Base-by-base conservation (phyloP, 176 grass and related monocot species). In the Oryza meridionalis region DNA sequence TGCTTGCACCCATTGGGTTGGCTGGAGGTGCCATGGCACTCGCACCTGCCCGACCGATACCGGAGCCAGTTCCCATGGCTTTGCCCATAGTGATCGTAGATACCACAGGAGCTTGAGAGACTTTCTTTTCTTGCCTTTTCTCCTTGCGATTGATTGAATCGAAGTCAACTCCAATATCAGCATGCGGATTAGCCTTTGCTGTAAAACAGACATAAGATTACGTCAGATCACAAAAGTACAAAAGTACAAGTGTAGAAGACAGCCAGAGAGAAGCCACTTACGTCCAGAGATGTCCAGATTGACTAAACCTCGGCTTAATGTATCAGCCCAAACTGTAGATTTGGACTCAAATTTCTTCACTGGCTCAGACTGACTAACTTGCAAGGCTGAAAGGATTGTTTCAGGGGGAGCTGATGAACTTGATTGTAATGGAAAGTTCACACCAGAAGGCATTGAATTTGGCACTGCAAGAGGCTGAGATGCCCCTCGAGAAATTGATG, bases 91-190 rank as follows among this genome's bases (percentile, higher is more conserved):
- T 92, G 19, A 88, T 58, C 12, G 96, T 99, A 77, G 96, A 94
- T 45, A 89, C 51, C 37, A 80, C 87, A 75, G 91, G 85, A 59
- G 86, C 82, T 33, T 87, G 67, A 85, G 86, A 80, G 77, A 76
- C 82, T 88, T 89, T 99, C 89, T 89, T 99, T 42, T 99, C 96
- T 68, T 92, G 83, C 59, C 89, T 88, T 81, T 90, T 99, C 33
- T 99, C 96, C 93, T 96, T 99, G 33, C 96, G 91, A 76, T 99
- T 99, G 11, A 99, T 99, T 61, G 96, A 96, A 85, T 94, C 96
- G 44, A 99, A 99, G 76, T 99, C 96, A 76, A 99, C 81, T 77
- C 96, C 96, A 72, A 99, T 94, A 91, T 94, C 93, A 7, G 96
- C 93, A 72, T 99, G 96, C 69, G 93, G 93, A 64, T 99, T 99